Base-by-base conservation (phyloP, 1,139 yeast genomes). In the Debaryomyces singareniensis region DNA sequence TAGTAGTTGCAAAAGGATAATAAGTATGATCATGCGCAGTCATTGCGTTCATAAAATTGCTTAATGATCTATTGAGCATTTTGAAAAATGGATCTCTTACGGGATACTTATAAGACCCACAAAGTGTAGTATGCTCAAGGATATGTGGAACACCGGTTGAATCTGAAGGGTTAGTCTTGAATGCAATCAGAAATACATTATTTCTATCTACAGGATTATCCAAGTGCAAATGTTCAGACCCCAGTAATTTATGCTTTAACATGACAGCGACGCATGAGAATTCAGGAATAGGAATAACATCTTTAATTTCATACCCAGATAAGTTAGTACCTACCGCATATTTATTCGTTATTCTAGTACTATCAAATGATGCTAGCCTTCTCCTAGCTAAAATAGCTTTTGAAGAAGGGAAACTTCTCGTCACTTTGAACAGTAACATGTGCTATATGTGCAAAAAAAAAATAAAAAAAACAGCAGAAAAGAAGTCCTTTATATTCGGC, bases 1-100 rank as follows among this genome's bases (percentile, higher is more conserved):
- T 91, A 4, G 97, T 89, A 2, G 98, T 91, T 15, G 97, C 87
- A 65, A 91, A 91, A 4, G 99, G 98, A 47, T 84, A 91, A 53
- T 79, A 89, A 0, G 98, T 91, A 49, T 86, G 87, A 55, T 91
- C 97, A 43, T 84, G 89, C 12, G 95, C 98, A 0, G 99, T 91
- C 96, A 91, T 85, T 10, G 99, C 99, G 53, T 91, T 91, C 99
- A 91, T 91, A 56, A 87, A 91, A 53, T 86, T 91, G 24, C 96
- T 80, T 46, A 91, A 62, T 2, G 72, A 71, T 43, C 97, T 63
- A 51, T 89, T 91, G 35, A 91, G 67, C 98, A 91, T 91, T 54
- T 91, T 89, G 70, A 91, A 93, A 55, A 91, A 91, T 3, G 99
- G 98, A 55, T 91, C 98, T 43, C 96, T 68, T 2, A 91, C 96